Conservation (phyloP, 192 early-diverging fungal species). For the Rhizophagus clarus region DNA sequence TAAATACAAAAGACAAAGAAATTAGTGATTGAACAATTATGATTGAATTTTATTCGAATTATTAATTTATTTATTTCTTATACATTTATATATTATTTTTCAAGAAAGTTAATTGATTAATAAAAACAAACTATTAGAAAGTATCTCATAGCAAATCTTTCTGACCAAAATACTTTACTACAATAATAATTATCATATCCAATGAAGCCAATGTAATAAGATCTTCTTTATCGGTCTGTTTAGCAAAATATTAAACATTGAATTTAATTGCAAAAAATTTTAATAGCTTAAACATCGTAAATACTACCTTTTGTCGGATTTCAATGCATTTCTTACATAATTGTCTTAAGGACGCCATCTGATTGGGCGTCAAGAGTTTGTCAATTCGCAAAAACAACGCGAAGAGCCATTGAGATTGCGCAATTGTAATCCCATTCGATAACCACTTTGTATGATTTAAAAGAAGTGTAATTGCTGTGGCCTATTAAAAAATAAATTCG, state of each 20-base stretch:
- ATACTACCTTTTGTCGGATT: constrained; percentile 29
- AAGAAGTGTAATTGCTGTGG: constrained; percentile 26
- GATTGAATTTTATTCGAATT: too few relatives aligned
- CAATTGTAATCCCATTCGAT: background rate
- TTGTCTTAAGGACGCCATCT: constrained; percentile 37
- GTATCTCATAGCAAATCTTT: constrained; percentile 3
- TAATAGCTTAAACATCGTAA: background rate
- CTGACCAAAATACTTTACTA: constrained; percentile 41
- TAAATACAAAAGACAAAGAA: too few relatives aligned
- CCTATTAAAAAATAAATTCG: background rate
- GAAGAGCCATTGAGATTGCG: constrained; percentile 41
- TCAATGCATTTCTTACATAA: constrained; percentile 37
- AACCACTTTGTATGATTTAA: constrained; percentile 31
- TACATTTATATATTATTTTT: too few relatives aligned
- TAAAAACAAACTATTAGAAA: background rate
- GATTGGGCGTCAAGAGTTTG: constrained; percentile 38
- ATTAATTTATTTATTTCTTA: too few relatives aligned
- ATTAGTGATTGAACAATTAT: too few relatives aligned
- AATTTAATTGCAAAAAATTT: background rate
- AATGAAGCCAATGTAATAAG: constrained; percentile 25
- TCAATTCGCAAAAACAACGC: constrained; percentile 40
- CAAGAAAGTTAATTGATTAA: too few relatives aligned
- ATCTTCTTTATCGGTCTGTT: constrained; percentile 10
- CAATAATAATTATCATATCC: constrained; percentile 45
- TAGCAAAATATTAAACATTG: background rate